phyloP scores from a whole-genome alignment of 1,284 basidiomycete species.

The Pseudozyma sp. region DNA sequence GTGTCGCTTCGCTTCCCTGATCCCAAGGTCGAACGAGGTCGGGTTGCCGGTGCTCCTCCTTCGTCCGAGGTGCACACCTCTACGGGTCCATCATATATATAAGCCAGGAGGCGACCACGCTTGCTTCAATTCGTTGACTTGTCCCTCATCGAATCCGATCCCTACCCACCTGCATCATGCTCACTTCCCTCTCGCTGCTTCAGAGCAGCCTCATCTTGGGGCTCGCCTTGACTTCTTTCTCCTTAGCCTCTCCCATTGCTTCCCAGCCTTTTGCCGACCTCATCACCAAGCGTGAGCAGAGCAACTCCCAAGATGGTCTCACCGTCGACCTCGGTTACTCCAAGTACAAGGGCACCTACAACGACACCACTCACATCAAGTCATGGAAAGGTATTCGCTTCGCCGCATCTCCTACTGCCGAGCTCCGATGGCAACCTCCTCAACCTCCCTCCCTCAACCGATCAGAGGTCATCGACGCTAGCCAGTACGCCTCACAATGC shows the following conservation, averaged over 20 bases:
- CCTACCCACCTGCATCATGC: not conserved
- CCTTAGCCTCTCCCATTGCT: conserved; percentile 16
- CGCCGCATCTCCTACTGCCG: conserved; percentile 25
- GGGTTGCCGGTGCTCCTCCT: too few relatives aligned
- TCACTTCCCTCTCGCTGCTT: conserved; percentile 9
- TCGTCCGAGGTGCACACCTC: too few relatives aligned
- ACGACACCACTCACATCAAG: conserved; percentile 22
- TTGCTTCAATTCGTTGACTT: too few relatives aligned
- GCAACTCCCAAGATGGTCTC: conserved; percentile 10
- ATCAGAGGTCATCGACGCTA: conserved; percentile 22
- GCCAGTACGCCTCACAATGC: conserved; percentile 27
- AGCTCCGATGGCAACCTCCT: conserved; percentile 40
- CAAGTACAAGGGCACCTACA: conserved; percentile 24
- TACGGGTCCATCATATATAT: too few relatives aligned
- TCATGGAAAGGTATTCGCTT: conserved; percentile 49
- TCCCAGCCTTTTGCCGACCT: conserved; percentile 30
- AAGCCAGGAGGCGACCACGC: too few relatives aligned
- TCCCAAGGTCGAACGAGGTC: too few relatives aligned
- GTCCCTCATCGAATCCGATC: too few relatives aligned
- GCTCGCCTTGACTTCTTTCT: conserved; percentile 1
- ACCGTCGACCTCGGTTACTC: conserved; percentile 39
- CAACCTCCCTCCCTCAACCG: conserved; percentile 25
- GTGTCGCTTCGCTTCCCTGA: too few relatives aligned
- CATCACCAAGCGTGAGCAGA: conserved; percentile 10
- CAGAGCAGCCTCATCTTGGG: conserved; percentile 13